Evolutionary conservation across 2,329 filamentous ascomycete genomes (phyloP).

Genomic region (Emergomyces orientalis): DNA sequence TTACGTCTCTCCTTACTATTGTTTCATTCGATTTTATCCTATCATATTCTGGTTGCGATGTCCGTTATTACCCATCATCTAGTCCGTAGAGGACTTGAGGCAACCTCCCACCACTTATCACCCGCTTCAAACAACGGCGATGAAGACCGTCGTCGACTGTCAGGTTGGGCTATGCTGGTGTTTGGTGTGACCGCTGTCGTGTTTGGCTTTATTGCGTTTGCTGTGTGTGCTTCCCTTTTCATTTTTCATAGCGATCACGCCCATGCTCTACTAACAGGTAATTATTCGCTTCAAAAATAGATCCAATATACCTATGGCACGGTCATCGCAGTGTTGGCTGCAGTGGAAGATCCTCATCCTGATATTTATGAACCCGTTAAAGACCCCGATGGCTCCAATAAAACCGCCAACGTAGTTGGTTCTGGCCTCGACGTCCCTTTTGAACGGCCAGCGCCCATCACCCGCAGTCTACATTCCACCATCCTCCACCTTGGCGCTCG

Average conservation of each 20-base stretch:
- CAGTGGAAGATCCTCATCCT: conserved; percentile 52
- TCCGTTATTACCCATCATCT: conserved; percentile 23
- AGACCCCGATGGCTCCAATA: conserved; percentile 16
- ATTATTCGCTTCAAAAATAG: conserved; percentile 19
- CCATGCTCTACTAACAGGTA: not conserved
- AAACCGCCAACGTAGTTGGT: conserved; percentile 21
- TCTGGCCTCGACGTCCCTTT: conserved; percentile 31
- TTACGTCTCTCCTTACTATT: not conserved
- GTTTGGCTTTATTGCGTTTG: conserved; percentile 15
- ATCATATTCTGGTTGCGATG: conserved; percentile 18
- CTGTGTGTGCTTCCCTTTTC: not conserved
- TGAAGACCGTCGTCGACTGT: conserved; percentile 18
- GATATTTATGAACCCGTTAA: conserved; percentile 46
- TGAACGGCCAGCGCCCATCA: conserved; percentile 50
- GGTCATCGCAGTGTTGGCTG: conserved; percentile 53
- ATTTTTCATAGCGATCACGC: not conserved
- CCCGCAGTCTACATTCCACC: conserved; percentile 49
- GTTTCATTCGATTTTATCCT: not conserved
- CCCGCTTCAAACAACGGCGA: conserved; percentile 10
- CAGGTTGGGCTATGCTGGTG: conserved; percentile 21
- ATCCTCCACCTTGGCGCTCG: conserved; percentile 53
- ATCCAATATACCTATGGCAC: conserved; percentile 50
- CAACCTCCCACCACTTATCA: conserved; percentile 21
- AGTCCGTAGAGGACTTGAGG: conserved; percentile 31
- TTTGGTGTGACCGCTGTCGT: conserved; percentile 19